A percentile compares a stretch with the other conserved stretches of the same genome.
Conservation (phyloP, 176 grass and related monocot species). For the Canna indica region DNA sequence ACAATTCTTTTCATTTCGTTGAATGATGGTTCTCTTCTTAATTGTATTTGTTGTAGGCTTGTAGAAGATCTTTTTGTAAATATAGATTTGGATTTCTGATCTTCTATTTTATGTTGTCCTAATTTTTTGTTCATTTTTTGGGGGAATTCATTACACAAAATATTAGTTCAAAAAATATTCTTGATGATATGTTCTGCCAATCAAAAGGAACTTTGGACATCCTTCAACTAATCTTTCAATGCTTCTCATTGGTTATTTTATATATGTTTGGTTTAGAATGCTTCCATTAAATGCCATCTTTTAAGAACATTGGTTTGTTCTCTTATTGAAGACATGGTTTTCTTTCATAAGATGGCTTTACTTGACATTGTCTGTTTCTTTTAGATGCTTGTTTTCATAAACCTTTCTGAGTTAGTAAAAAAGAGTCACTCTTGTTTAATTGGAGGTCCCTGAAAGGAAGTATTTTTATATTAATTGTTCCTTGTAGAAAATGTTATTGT, state of each 20-base stretch:
- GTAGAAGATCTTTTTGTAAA: neutral
- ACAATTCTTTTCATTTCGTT: neutral
- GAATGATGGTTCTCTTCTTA: neutral
- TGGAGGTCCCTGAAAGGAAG: neutral
- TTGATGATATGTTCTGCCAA: neutral
- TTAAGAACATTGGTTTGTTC: too few species aligned
- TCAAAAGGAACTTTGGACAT: neutral
- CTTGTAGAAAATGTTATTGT: neutral
- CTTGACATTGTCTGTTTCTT: neutral
- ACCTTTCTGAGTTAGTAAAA: neutral
- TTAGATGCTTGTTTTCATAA: neutral
- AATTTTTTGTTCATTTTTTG: neutral
- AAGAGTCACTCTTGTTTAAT: neutral
- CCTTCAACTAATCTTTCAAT: neutral
- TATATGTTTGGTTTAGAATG: too few species aligned
- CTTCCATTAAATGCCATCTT: too few species aligned
- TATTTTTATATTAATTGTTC: neutral
- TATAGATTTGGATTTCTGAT: neutral
- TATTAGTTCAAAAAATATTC: neutral
- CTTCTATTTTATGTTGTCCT: neutral
- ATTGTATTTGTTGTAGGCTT: neutral
- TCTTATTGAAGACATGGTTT: neutral
- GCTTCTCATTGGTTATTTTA: neutral
- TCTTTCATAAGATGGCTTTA: neutral
- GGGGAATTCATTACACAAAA: too few species aligned